Percentiles rank a stretch among this genome's conserved stretches.
Evolutionary conservation across 2,329 filamentous ascomycete genomes (phyloP).

Genomic region (Colletotrichum costaricense): DNA sequence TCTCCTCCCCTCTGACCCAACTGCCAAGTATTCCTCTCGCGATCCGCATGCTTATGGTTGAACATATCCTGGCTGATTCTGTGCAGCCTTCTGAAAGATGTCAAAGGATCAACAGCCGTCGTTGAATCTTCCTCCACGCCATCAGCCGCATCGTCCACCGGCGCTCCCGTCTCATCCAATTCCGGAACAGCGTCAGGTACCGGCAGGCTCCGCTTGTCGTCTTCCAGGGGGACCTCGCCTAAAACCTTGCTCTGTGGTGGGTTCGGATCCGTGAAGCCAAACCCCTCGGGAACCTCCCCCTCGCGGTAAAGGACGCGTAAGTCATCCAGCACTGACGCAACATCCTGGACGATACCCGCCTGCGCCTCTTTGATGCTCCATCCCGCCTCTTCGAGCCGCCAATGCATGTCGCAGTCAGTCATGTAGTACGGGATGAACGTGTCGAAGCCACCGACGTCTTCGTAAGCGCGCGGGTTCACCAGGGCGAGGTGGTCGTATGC

Average conservation of each 20-base stretch:
- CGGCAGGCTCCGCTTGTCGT: background rate
- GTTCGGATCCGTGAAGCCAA: constrained; percentile 51
- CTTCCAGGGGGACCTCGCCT: background rate
- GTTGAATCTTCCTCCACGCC: background rate
- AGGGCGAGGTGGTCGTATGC: constrained; percentile 68
- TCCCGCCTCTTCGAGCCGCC: constrained; percentile 56
- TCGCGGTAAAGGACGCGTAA: constrained; percentile 59
- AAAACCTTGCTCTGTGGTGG: constrained; percentile 36
- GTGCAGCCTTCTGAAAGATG: constrained; percentile 14
- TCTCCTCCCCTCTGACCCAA: constrained; percentile 60
- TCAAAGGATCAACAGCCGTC: constrained; percentile 8
- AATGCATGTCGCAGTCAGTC: constrained; percentile 68
- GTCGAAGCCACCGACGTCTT: constrained; percentile 66
- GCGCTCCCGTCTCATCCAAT: background rate
- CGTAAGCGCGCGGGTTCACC: constrained; percentile 64
- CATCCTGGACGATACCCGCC: constrained; percentile 58
- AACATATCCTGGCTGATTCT: constrained; percentile 50
- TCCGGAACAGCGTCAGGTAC: constrained; percentile 1
- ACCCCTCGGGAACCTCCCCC: constrained; percentile 41
- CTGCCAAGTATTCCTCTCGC: constrained; percentile 64
- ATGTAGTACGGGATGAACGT: constrained; percentile 68
- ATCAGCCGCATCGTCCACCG: background rate
- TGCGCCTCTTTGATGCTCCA: constrained; percentile 52
- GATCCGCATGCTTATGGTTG: constrained; percentile 53
- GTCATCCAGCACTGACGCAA: constrained; percentile 57